A percentile compares a stretch with the other conserved stretches of the same genome.
phyloP scores from a whole-genome alignment of 164 flowering plant genomes.

The Magnolia changhungtana region DNA sequence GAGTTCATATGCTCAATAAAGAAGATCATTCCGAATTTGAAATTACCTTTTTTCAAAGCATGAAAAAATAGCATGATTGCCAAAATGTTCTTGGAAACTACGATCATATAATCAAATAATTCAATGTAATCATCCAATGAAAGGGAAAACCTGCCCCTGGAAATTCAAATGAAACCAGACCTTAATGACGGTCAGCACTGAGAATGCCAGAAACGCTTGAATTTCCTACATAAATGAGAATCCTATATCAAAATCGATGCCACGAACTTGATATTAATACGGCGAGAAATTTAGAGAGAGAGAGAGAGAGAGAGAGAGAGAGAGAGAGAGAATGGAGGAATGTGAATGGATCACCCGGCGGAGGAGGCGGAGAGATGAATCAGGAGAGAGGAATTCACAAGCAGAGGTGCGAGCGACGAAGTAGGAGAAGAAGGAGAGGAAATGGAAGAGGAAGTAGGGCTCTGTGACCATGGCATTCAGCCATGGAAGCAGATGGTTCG shows the following conservation, averaged over 20 bases:
- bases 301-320: background rate
- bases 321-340: background rate
- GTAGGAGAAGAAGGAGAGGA: slow-evolving; percentile 78
- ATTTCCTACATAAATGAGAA: slow-evolving; percentile 48
- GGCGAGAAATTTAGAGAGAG: background rate
- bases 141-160: background rate
- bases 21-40: background rate
- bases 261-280: background rate
- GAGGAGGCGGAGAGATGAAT: slow-evolving; percentile 43
- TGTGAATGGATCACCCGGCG: slow-evolving; percentile 39
- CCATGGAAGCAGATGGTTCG: slow-evolving; percentile 31
- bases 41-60: background rate
- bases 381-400: slow-evolving; percentile 42
- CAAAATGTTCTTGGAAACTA: background rate
- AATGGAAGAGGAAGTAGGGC: slow-evolving; percentile 67
- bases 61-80: background rate
- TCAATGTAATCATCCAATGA: background rate
- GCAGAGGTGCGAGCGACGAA: slow-evolving; percentile 58
- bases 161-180: slow-evolving; percentile 24
- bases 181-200: slow-evolving; percentile 49
- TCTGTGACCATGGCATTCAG: slow-evolving; percentile 57
- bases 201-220: slow-evolving; percentile 65
- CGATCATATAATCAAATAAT: background rate
- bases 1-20: background rate
- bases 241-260: background rate